Base-by-base conservation (phyloP, 2,329 filamentous ascomycete species). In the Didymosphaeria variabile region DNA sequence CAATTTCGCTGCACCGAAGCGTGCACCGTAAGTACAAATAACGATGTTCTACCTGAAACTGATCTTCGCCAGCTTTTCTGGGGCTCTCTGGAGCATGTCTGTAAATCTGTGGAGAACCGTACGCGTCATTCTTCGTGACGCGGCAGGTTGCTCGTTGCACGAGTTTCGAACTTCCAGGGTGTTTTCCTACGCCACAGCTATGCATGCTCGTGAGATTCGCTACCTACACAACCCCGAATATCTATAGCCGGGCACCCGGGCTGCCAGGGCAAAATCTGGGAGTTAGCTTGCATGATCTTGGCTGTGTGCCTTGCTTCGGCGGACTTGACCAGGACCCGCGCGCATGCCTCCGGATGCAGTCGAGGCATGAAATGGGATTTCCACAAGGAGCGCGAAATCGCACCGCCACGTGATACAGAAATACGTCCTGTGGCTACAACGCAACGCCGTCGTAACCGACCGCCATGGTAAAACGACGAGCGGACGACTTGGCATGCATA, bases 361-460 rank as follows among this genome's bases (percentile, higher is more conserved):
- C 34, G 34, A 36, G 34, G 34, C 9, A 29, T 29, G 26, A 29
- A 29, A 29, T 29, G 26, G 26, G 4, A 29, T n/a, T 19, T 40
- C 38, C 17, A 7, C 2, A 40, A 40, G 38, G 38, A 19, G 38
- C 17, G 15, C 15, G 38, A 40, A n/a, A 17, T 8, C 17, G 46
- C 46, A 50, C 49, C 32, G 49, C 49, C 49, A 52, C 49, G 52
- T 55, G 38, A 55, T n/a, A 55, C 38, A 38, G 45, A 17, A 13
- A 32, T 38, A 34, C 23, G 23, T 45, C 38, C n/a, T 44, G 52
- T 44, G 40, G 40, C 53, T 36, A 36, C 42, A 26, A 1, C 53
- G 9, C 23, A 7, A 34, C 9, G 42, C 42, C 29, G 42, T 55
- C 42, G 8, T 46, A 55, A 17, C 42, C 42, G 53, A 38, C 5